Evolutionary conservation across 768 basidiomycete genomes (phyloP), one percentile per base, ranked within the genome.

Genomic region (Psilocybe cubensis): DNA sequence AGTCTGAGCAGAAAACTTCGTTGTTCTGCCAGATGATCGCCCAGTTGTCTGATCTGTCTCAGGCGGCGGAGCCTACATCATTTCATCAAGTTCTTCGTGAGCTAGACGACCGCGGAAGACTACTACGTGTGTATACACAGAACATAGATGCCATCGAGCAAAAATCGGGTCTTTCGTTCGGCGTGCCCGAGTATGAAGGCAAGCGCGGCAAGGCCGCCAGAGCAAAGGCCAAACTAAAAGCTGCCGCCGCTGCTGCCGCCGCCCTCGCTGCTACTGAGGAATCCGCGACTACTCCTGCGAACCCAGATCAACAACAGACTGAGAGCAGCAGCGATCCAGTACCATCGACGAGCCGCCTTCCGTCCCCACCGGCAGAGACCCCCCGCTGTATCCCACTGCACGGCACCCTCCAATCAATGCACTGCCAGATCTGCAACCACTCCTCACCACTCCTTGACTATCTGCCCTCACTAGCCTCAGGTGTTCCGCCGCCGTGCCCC

Each of bases 11-110:
- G 62, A 90, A 83, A 21, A 93, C 90, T 5, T 81, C 86, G 24
- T 74, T 89, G 28, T 96, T 90, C 71, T 93, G 88, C 72, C 90
- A 90, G 70, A 94, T 94, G 93, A 92, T 96, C 61, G 91, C 91
- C 33, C 86, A 84, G 54, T 78, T 96, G 7, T 89, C 91, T 29
- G 81, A 83, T 59, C 76, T 94, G 23, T 88, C 94, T 0, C 77
- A 83, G 52, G 77, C 81, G 3, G 92, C 93, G 14, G 66, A 80
- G 58, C 94, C 94, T 7, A 95, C 94, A 3, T 76, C 86, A 1
- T 96, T 96, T 66, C 94, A 96, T 68, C 72, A 79, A 10, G 74
- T 91, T 23, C 83, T 96, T 27, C 88, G 87, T 41, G 67, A 79
- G 27, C 83, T 96, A 27, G 92, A 96, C 66, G 81, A 87, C 58